phyloP scores from a whole-genome alignment of 805 yeast genomes.

The Kuraishia molischiana region DNA sequence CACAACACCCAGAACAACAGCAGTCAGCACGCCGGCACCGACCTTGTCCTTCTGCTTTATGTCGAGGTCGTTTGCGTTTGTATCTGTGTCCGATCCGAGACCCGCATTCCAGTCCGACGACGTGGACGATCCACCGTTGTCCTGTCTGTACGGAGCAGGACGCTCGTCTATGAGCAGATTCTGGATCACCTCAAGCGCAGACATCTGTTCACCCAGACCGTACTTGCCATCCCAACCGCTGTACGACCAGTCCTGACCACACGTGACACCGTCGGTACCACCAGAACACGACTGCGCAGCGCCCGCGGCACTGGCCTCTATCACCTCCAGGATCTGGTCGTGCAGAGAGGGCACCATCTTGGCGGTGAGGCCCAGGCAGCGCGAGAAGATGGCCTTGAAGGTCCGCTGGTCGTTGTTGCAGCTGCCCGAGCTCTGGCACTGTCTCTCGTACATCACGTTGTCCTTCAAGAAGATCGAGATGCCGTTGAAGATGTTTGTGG shows the following conservation, averaged over 20 bases:
- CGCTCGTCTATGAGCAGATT: slow-evolving; percentile 31
- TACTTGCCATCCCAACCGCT: slow-evolving; percentile 53
- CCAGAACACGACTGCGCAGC: slow-evolving; percentile 69
- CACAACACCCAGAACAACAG: slow-evolving; percentile 50
- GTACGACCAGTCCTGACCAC: slow-evolving; percentile 61
- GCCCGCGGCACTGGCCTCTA: slow-evolving; percentile 45
- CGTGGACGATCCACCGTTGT: slow-evolving; percentile 17
- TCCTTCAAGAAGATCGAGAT: slow-evolving; percentile 45
- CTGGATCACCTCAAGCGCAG: slow-evolving; percentile 57
- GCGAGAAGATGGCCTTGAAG: slow-evolving; percentile 77
- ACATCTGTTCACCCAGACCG: slow-evolving; percentile 77
- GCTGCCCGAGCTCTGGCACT: slow-evolving; percentile 56
- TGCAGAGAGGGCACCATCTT: slow-evolving; percentile 52
- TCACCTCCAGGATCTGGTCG: slow-evolving; percentile 23
- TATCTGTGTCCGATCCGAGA: slow-evolving; percentile 20
- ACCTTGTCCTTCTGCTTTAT: slow-evolving; percentile 63
- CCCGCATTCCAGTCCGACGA: slow-evolving; percentile 64
- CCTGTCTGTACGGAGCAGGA: slow-evolving; percentile 41
- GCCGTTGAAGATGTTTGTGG: slow-evolving; percentile 45
- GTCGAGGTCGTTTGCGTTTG: slow-evolving; percentile 24
- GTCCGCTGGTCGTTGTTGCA: slow-evolving; percentile 88
- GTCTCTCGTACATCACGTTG: slow-evolving; percentile 65
- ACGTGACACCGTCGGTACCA: slow-evolving; percentile 66
- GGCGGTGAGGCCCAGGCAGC: slow-evolving; percentile 70
- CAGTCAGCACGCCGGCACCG: slow-evolving; percentile 87